phyloP scores from a whole-genome alignment of 768 basidiomycete genomes.

The Multifurca ochricompacta region DNA sequence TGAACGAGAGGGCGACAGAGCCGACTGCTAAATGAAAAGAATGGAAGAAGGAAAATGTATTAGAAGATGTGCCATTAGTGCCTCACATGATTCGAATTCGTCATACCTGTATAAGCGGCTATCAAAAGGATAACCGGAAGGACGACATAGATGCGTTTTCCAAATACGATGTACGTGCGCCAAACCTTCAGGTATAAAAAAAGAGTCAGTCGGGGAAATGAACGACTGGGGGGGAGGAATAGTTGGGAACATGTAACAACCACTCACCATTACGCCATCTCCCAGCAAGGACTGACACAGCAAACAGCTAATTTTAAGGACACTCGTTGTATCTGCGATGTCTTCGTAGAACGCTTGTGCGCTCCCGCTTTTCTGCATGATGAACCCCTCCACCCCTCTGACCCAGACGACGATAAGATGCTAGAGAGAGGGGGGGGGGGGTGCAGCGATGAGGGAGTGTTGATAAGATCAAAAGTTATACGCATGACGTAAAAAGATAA shows the following conservation, averaged over 20 bases:
- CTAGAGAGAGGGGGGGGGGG: neutral
- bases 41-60: neutral
- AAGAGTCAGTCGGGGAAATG: too few species aligned
- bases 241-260: too few species aligned
- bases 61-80: neutral
- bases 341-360: neutral
- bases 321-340: neutral
- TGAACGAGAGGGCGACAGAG: neutral
- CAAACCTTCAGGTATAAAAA: slow-evolving; percentile 1
- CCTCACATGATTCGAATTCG: too few species aligned
- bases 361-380: neutral
- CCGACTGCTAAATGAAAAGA: neutral
- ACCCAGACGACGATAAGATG: neutral
- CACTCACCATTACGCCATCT: neutral
- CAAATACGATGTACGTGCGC: slow-evolving; percentile 3
- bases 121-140: neutral
- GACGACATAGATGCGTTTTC: neutral
- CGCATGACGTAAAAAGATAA: neutral
- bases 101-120: slow-evolving; percentile 1
- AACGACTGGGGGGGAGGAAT: too few species aligned
- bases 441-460: too few species aligned
- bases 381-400: neutral
- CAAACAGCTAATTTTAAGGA: neutral
- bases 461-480: neutral
- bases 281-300: neutral